phyloP scores from a whole-genome alignment of 2,329 filamentous ascomycete genomes.

The Gaeumannomyces sp. region DNA sequence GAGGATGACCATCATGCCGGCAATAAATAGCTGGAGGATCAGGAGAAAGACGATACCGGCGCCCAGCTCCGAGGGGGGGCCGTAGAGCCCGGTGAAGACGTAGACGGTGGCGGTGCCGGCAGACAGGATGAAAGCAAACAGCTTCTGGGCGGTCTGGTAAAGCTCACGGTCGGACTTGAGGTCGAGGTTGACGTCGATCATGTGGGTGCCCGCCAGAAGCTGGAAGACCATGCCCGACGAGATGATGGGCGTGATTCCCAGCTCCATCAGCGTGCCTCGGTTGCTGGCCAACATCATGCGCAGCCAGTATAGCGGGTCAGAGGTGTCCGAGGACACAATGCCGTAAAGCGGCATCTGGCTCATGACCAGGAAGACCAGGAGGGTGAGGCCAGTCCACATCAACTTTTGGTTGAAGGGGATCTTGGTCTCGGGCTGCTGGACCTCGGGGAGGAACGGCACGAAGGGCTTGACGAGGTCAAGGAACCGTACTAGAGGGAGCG shows the following conservation, averaged over 20 bases:
- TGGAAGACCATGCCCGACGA: conserved; percentile 99
- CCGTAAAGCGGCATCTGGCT: conserved; percentile 99
- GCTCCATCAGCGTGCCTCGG: conserved; percentile 88
- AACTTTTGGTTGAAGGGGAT: conserved; percentile 98
- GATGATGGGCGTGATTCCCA: conserved; percentile 98
- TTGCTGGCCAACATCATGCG: conserved; percentile 99
- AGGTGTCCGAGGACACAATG: conserved; percentile 98
- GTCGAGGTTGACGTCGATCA: conserved; percentile 99
- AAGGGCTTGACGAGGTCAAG: conserved; percentile 99
- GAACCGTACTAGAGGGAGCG: conserved; percentile 70
- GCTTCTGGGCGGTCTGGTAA: conserved; percentile 99
- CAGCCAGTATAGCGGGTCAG: conserved; percentile 98
- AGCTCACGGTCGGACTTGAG: conserved; percentile 99
- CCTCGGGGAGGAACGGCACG: conserved; percentile 98
- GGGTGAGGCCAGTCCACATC: conserved; percentile 91
- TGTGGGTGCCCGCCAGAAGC: conserved; percentile 97
- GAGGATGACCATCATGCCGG: conserved; percentile 97
- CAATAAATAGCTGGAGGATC: conserved; percentile 95
- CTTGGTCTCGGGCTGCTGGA: conserved; percentile 97
- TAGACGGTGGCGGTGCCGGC: conserved; percentile 97
- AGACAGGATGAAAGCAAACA: conserved; percentile 94
- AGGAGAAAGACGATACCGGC: conserved; percentile 97
- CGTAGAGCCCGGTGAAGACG: conserved; percentile 97
- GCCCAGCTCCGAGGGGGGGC: conserved; percentile 91
- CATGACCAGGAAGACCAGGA: conserved; percentile 99